Evolutionary conservation across 2,329 filamentous ascomycete genomes (phyloP), one percentile per base, ranked within the genome.

Genomic region (Gyromitra esculenta): DNA sequence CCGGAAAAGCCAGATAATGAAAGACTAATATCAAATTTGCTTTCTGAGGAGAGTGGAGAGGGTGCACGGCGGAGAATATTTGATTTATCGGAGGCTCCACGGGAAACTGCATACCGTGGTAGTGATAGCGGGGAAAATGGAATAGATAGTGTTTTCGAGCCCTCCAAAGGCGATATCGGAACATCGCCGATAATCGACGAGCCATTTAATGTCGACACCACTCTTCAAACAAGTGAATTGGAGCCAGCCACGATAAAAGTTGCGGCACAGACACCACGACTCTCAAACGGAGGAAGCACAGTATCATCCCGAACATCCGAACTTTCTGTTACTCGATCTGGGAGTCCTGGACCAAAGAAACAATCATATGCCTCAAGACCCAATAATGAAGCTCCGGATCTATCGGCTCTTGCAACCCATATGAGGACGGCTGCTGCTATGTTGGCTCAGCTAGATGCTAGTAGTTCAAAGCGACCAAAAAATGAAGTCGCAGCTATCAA

Each of bases 381-480:
- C 21, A 88, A 87, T 15, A 84, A 85, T 9, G 91, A 94, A 75
- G 91, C 93, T 82, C 91, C 91, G 0, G 92, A 96, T 81, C 92
- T 95, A 79, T 93, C 91, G 9, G 92, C 92, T 1, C 85, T 96
- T 41, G 93, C 92, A 11, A 94, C 92, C 11, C 92, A 96, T 82
- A 96, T 96, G 92, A 89, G 92, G 21, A 94, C 92, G 2, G 92
- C 92, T 2, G 93, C 92, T 13, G 92, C 94, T 83, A 96, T 96
- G 92, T 86, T 96, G 56, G 91, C 92, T 13, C 92, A 96, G 81
- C 86, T 96, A 8, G 92, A 96, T 75, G 89, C 91, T 1, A 95
- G 91, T 25, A 91, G 91, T 79, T 91, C 92, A 37, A 96, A 95
- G 83, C 87, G 92, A 43, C 92, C 92, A 0, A 91, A 89, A 81